Evolutionary conservation across 179 eudicot species (phyloP), one percentile per base, ranked within the genome.

Genomic region (Vitellaria paradoxa): DNA sequence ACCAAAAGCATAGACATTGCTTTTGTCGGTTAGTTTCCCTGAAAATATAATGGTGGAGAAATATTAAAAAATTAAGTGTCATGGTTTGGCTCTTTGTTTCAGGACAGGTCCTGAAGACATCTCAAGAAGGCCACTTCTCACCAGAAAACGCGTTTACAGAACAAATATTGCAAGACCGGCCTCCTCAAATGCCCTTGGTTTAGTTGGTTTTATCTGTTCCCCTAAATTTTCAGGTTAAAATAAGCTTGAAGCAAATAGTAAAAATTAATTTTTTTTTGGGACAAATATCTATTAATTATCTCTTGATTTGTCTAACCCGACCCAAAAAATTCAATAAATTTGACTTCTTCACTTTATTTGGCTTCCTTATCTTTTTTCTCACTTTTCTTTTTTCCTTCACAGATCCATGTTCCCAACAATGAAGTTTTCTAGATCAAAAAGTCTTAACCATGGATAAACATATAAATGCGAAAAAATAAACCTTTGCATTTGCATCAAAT

Each of bases 1-100:
- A 62, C 97, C 97, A 77, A 90, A 90, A 61, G 93, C 91, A 74
- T 90, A 92, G 61, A 90, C 97, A 73, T 92, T 94, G 77, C 91
- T 90, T 76, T 90, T 92, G 49, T 92, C 97, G 3, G 93, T 92
- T 42, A 92, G 79, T 77, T 86, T 89, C 77, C 94, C 97, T 92
- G 85, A 21, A 73, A 76, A 59, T n/a, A 64, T 37, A 20, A 63
- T 8, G 42, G 24, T 5, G 45, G 45, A 1, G 45, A 42, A 42
- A 4, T 0, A 42, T 1, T 42, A 6, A 11, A 68, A 17, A 13
- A 45, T 68, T n/a, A 9, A 2, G 37, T 30, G 37, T 10, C 18
- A 8, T 61, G 0, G 9, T 23, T 61, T 21, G 24, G 30, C 26
- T 20, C 26, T 61, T 9, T 23, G 65, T 12, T 61, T 21, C 7